Conservation (phyloP, 176 grass and related monocot species). For the Ensete ventricosum region DNA sequence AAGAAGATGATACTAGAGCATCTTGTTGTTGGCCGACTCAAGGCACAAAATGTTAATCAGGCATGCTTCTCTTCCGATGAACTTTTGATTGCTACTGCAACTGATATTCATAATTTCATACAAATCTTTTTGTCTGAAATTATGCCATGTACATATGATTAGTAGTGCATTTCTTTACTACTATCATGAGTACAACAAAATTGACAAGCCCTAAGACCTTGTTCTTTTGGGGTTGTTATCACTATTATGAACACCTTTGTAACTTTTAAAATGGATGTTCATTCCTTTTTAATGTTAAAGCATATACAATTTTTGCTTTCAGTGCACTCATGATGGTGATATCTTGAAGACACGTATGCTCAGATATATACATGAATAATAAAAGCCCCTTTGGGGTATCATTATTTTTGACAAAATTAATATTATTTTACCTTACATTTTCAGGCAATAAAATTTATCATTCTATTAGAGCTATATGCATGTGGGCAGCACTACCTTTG, state of each 20-base stretch:
- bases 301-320: background rate
- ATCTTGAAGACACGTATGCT: background rate
- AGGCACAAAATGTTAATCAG: constrained; percentile 89
- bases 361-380: background rate
- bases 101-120: no score
- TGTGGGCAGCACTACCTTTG: no score
- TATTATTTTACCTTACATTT: no score
- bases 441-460: no score
- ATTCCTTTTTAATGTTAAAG: background rate
- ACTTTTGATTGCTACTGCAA: background rate
- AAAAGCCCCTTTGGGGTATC: no score
- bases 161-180: background rate
- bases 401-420: no score
- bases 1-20: constrained; percentile 99
- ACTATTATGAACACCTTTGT: no score
- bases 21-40: constrained; percentile 92
- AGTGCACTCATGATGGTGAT: background rate
- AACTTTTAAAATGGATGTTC: background rate
- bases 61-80: constrained; percentile 24
- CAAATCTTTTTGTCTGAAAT: no score
- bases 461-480: no score
- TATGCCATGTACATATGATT: no score
- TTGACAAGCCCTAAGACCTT: no score
- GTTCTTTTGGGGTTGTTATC: no score
- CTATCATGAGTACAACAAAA: background rate